A percentile compares a stretch with the other conserved stretches of the same genome.
Conservation (phyloP, 257 asterid genomes). For the Gardenia jasminoides region DNA sequence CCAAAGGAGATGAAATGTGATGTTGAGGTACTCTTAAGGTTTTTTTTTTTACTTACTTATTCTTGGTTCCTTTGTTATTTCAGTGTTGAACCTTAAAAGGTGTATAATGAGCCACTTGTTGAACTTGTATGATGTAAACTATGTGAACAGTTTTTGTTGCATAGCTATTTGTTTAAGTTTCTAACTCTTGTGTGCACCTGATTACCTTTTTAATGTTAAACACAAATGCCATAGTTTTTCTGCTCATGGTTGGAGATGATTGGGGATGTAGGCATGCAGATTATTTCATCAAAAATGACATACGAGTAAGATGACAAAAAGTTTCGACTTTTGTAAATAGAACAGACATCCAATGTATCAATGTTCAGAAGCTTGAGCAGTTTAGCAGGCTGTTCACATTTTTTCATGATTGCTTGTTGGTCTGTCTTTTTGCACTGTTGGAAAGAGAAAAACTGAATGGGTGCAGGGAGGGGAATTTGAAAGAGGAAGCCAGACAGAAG, state of each 20-base stretch:
- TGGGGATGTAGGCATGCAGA: not conserved
- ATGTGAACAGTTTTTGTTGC: not conserved
- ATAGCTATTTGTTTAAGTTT: not conserved
- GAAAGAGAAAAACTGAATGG: no score
- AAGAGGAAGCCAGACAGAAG: not conserved
- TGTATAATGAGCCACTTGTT: not conserved
- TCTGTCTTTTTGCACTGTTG: no score
- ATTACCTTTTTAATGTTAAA: not conserved
- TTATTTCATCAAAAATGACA: no score
- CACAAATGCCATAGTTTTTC: not conserved
- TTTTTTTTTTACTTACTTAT: not conserved
- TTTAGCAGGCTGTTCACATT: not conserved
- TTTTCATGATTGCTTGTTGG: no score
- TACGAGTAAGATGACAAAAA: no score
- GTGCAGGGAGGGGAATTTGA: not conserved
- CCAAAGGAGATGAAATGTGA: conserved; percentile 97
- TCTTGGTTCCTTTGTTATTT: not conserved
- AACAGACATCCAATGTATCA: no score
- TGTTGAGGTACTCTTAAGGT: conserved; percentile 70
- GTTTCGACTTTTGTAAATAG: no score
- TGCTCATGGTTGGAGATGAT: not conserved
- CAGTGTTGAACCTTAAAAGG: not conserved
- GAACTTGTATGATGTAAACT: not conserved
- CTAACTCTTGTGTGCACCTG: not conserved
- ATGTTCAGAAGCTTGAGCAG: no score